Base-by-base conservation (phyloP, 176 grass and related monocot genomes). In the Raddia distichophylla region DNA sequence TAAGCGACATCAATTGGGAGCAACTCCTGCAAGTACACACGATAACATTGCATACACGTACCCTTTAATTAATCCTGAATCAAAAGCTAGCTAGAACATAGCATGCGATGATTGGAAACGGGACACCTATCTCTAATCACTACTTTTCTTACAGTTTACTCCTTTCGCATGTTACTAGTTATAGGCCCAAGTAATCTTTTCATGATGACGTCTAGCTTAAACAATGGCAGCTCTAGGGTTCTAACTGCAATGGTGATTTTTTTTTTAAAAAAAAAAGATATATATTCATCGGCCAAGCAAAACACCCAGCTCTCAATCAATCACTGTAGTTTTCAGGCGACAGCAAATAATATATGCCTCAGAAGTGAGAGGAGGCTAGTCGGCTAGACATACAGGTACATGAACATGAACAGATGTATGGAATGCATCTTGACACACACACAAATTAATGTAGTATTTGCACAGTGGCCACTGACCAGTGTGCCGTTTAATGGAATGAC, bases 111-210 rank as follows among this genome's bases (percentile, higher is more conserved):
- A 68, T 44, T 67, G 63, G 11, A 32, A 8, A 20, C 3, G 16
- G 48, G 62, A 22, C 62, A 67, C 54, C 15, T 3, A n/a, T 40
- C 37, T 40, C 18, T 44, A 67, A 56, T 56, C 77, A 10, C 12
- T 43, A 56, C 34, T 16, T 80, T 80, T 68, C 64, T 80, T 80
- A 45, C 61, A 54, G 32, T 53, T 53, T 67, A 66, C 76, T 66
- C 64, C 18, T 56, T 71, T 12, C 45, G 13, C 19, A 14, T 48
- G 56, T 20, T 59, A 4, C n/a, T 10, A 59, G 10, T 27, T 27
- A 59, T 10, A 59, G n/a, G 56, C 18, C 56, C 56, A 20, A 20
- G 56, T 59, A 20, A 20, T 59, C 56, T 18, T 20, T 59, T 10
- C 8, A 20, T 20, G n/a, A 59, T 8, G 18, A 17, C 27, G 27